Evolutionary conservation across 169 alveolate species (phyloP), one percentile per base, ranked within the genome.

Genomic region (Plasmodium vivax): DNA sequence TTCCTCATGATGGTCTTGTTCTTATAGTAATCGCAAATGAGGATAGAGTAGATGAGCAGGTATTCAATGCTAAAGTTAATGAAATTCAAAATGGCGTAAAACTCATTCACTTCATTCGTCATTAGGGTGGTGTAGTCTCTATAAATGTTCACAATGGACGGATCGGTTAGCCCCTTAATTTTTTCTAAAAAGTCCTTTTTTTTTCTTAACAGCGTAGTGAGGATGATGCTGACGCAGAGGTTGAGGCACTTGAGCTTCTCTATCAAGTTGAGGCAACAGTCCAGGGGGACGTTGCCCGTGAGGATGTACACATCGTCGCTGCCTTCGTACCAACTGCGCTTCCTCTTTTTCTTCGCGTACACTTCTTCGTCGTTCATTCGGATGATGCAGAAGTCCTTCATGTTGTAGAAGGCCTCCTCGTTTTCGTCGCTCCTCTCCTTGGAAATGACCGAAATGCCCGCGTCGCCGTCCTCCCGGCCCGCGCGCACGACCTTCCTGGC

Each of bases 231-330:
- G 3, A 92, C 95, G 75, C 95, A 92, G 73, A 92, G 36, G 41
- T 83, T 92, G 2, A 92, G 56, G 77, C 95, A 92, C 77, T 92
- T 92, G 27, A 92, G n/a, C 23, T 92, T 92, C 23, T 92, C 95
- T 3, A 92, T 83, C 41, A 92, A 82, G 23, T 92, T 92, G 14
- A 92, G 54, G 75, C 95, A 92, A 83, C 92, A 92, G 83, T 92
- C 95, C 43, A 92, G 41, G 3, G 95, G 95, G 1, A 92, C 62
- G 47, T 82, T 83, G 0, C 95, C 95, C 4, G 8, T 92, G n/a
- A 92, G 62, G 27, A 92, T 72, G 12, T 58, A 41, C 36, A 82
- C 32, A 1, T 12, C 72, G 10, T 92, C 92, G 45, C 34, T 73
- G 2, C 38, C 58, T 82, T 92, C 95, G 54, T 47, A 92, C 75